These are phyloP conservation scores for Claviceps monticola DNA, from an alignment of 2,329 filamentous ascomycete genomes.

Conservation along the genomic window DNA sequence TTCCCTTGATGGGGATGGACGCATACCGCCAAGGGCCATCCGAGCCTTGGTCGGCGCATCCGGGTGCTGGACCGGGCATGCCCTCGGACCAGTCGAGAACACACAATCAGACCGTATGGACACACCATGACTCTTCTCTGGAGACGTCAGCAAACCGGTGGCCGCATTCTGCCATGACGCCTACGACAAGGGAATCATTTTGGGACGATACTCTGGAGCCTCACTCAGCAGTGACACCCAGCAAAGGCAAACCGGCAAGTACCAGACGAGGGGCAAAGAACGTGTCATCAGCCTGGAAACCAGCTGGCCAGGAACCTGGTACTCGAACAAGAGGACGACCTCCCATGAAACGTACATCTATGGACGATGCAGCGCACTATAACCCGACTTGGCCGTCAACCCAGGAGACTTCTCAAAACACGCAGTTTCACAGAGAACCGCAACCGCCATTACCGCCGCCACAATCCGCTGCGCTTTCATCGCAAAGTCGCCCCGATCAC, in stretches of 20 bases:
- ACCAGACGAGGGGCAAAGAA: slow-evolving; percentile 64
- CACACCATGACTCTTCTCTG: slow-evolving; percentile 33
- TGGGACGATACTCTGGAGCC: slow-evolving; percentile 50
- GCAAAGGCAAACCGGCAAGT: slow-evolving; percentile 31
- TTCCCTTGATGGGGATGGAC: slow-evolving; percentile 27
- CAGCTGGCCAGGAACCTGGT: slow-evolving; percentile 43
- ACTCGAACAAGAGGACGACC: slow-evolving; percentile 70
- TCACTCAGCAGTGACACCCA: slow-evolving; percentile 59
- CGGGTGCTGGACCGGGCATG: slow-evolving; percentile 22
- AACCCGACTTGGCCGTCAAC: slow-evolving; percentile 44
- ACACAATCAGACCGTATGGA: slow-evolving; percentile 11
- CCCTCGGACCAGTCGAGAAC: slow-evolving; percentile 23
- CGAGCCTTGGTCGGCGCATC: slow-evolving; percentile 33
- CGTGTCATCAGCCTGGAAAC: slow-evolving; percentile 82
- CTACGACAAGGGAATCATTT: slow-evolving; percentile 37
- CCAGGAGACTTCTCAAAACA: slow-evolving; percentile 27
- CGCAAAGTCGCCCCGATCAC: not conserved
- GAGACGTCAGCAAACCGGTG: slow-evolving; percentile 55
- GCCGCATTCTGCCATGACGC: slow-evolving; percentile 66
- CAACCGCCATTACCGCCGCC: not conserved
- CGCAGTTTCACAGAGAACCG: slow-evolving; percentile 10
- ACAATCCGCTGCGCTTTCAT: not conserved
- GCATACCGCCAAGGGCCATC: slow-evolving; percentile 18
- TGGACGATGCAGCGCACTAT: slow-evolving; percentile 49
- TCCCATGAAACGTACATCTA: slow-evolving; percentile 47